Conservation (phyloP, 1,284 basidiomycete genomes). For the Moesziomyces aphidis region DNA sequence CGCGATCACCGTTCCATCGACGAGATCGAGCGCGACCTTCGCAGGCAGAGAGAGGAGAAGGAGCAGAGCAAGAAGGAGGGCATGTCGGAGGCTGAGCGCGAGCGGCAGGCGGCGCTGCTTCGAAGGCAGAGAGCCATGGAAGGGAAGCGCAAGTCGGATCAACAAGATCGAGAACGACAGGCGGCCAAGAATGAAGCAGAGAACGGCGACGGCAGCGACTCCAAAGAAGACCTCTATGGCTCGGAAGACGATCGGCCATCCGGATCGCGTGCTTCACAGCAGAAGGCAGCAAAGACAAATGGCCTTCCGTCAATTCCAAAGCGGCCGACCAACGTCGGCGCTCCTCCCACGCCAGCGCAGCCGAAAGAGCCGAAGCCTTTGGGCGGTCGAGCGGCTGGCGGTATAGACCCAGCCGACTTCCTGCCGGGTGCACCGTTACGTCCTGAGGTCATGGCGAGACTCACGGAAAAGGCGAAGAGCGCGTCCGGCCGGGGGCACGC, state of each 20-base stretch:
- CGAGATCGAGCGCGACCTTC: conserved; percentile 55
- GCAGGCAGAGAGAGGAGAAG: conserved; percentile 34
- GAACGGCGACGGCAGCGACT: conserved; percentile 7
- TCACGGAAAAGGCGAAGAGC: conserved; percentile 25
- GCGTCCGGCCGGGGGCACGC: neutral
- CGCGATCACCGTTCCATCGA: conserved; percentile 53
- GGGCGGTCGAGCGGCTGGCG: conserved; percentile 17
- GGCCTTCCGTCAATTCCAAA: neutral
- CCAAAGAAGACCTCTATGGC: conserved; percentile 40
- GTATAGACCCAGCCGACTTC: conserved; percentile 53
- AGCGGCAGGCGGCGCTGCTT: conserved; percentile 39
- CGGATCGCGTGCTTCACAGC: neutral
- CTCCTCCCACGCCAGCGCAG: conserved; percentile 8
- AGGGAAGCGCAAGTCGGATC: conserved; percentile 33
- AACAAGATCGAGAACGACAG: conserved; percentile 23
- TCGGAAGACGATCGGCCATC: conserved; percentile 14
- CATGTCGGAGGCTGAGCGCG: conserved; percentile 23
- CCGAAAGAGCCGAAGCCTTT: conserved; percentile 14
- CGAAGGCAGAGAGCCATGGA: conserved; percentile 52
- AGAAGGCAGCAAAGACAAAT: conserved; percentile 7
- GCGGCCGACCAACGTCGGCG: neutral
- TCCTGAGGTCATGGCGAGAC: conserved; percentile 27
- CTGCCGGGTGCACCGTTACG: conserved; percentile 50
- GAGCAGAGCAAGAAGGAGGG: conserved; percentile 10
- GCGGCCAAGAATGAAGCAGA: conserved; percentile 10